These are phyloP conservation scores for Alternaria angustiovoidea DNA, from an alignment of 2,329 filamentous ascomycete species.

Conservation along the genomic window DNA sequence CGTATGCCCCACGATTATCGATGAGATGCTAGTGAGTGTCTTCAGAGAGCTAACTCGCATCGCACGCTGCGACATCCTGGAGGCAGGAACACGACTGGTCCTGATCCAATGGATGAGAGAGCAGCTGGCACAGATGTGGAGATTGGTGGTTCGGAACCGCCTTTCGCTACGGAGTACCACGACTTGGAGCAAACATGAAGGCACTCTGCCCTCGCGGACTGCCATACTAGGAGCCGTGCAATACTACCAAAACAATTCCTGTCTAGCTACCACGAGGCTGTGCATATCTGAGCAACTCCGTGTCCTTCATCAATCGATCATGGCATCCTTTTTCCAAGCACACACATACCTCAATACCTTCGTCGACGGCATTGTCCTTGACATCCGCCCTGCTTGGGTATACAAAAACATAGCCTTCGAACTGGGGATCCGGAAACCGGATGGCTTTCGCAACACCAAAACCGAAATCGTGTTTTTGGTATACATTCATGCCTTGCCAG, in stretches of 20 bases:
- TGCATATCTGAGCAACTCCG: slow-evolving; percentile 14
- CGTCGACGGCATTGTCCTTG: slow-evolving; percentile 15
- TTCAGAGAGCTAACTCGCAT: neutral
- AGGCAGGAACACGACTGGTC: neutral
- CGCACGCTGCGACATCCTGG: neutral
- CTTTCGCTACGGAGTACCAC: neutral
- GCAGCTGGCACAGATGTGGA: neutral
- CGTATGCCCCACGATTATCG: neutral
- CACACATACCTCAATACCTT: slow-evolving; percentile 30
- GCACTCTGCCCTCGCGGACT: neutral
- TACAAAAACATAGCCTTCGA: slow-evolving; percentile 29
- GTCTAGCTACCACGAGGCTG: slow-evolving; percentile 5
- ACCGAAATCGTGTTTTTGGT: slow-evolving; percentile 40
- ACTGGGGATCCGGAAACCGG: slow-evolving; percentile 24
- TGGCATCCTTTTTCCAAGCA: slow-evolving; percentile 20
- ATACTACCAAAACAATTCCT: neutral
- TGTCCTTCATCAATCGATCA: slow-evolving; percentile 24
- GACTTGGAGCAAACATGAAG: neutral
- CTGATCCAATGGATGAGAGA: neutral
- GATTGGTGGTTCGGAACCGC: neutral
- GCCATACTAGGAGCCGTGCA: neutral
- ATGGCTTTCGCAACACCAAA: slow-evolving; percentile 33
- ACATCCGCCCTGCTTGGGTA: slow-evolving; percentile 21
- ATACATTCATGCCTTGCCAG: slow-evolving; percentile 37
- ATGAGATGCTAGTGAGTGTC: neutral